Base-by-base conservation (phyloP, 2,329 filamentous ascomycete species). In the Fusarium albidum region DNA sequence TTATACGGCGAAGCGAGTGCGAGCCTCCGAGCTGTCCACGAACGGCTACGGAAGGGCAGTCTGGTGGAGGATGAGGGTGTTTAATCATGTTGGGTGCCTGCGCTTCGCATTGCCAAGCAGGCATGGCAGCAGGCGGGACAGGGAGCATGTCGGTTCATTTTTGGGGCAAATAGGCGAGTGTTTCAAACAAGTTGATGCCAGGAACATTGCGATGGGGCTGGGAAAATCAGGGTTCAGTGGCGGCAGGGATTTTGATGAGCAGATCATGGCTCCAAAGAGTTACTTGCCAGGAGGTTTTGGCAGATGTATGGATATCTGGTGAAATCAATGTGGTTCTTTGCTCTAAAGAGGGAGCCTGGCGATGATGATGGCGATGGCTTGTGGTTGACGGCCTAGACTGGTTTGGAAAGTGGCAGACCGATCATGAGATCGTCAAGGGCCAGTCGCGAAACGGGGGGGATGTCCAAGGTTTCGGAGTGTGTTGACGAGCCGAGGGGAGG, bases 21-120 rank as follows among this genome's bases (percentile, higher is more conserved):
- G 1, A 62, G 45, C n/a, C 34, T 70, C n/a, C 59, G 59, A 14
- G 58, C 53, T 17, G 40, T 69, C 7, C 64, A 67, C 9, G 49
- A 52, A 9, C 52, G 41, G 13, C 33, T 69, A 11, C 37, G 60
- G 21, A 46, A 61, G 25, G 51, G 42, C 11, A 33, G 47, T 6
- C 1, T 40, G 25, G 28, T 9, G 32, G 54, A 54, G n/a, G 37
- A 45, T 17, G 39, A 15, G 9, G 12, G 29, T 26, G 28, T 15
- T 32, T 17, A 46, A 42, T 25, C 43, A 32, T 21, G 34, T 40
- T 14, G 39, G 14, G 45, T 25, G n/a, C 13, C 14, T 34, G 31
- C 9, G 28, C 43, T 33, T 32, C 21, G 5, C 21, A 21, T 39
- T 37, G 37, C 33, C 25, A 41, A 37, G n/a, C n/a, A n/a, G n/a